Evolutionary conservation across 371 early-diverging fungal genomes (phyloP), one percentile per base, ranked within the genome.

Genomic region (Batrachochytrium dendrobatidis): DNA sequence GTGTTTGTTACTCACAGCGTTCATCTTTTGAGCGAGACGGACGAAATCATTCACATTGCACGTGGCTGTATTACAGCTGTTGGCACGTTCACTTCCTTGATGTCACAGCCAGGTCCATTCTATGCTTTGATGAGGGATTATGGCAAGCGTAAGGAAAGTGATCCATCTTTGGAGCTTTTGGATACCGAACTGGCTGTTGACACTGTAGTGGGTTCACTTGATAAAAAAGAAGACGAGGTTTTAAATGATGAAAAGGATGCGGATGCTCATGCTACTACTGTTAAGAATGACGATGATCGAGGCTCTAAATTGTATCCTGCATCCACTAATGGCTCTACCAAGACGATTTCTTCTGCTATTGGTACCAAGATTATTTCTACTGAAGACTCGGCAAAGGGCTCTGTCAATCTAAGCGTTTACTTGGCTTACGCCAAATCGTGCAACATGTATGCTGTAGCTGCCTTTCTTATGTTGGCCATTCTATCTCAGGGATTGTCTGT

Each of bases 1-100:
- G 62, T 98, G 12, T 74, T 98, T 45, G 95, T 95, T 29, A 94
- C 94, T 0, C 91, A 92, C 64, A 44, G 87, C 12, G 82, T 96
- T 39, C 86, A 92, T 48, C 87, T 86, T 61, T 65, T 94, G 45
- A 78, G 83, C 35, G 74, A 79, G 28, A 71, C 79, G 8, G 86
- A 90, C 56, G 61, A 69, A 0, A 79, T 95, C 22, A 66, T 88
- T 60, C 80, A 89, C 77, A 67, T 98, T 25, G 72, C 81, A 8
- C 81, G 86, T 0, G 96, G 96, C 4, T 49, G 69, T n/a, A 76
- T 95, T 22, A 76, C 71, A 18, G 89, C 91, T 55, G 77, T 79
- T 26, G 95, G 92, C 17, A 66, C 71, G 2, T 91, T 81, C 57
- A 64, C 76, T 8, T 73, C 77, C 18, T 72, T 92, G 29, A 89